Base-by-base conservation (phyloP, 345 rosid species). In the Euclidium syriacum region DNA sequence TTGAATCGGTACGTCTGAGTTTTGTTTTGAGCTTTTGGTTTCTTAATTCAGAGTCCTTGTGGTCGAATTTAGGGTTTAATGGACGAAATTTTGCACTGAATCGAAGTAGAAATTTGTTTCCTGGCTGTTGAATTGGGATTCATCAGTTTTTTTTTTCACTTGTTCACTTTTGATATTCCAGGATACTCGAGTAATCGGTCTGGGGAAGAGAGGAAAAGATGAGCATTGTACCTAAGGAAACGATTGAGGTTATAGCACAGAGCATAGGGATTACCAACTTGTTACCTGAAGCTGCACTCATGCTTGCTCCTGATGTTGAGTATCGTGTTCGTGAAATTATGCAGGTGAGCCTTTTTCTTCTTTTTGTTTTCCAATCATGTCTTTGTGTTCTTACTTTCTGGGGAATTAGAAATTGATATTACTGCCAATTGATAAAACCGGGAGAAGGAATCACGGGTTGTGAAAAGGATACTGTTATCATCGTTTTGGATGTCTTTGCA, bases 291-390 rank as follows among this genome's bases (percentile, higher is more conserved):
- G 99, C 82, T 17, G 88, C 92, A 6, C 84, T 85, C 11, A 77
- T 82, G 61, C 97, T 94, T 50, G 99, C 99, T 61, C 87, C 97
- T 7, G 96, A 94, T 62, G 95, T 87, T 58, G 99, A 90, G 66
- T 94, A 85, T 60, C 96, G 96, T 18, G 76, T 85, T 78, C 96
- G 96, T 54, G 92, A 94, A 78, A 83, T 90, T 62, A 85, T 90
- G 87, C 97, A 89, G 95, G 98, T 85, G 1, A 25, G 6, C 44
- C 20, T 41, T 46, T 38, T 10, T 1, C 15, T 17, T 23, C 11
- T 22, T 26, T 10, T n/a, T n/a, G n/a, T n/a, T n/a, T 16, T 20
- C 20, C 11, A 12, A 16, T 17, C 46, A 24, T 52, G 57, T 34
- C 20, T 23, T 53, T 56, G 32, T 61, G 41, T 62, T 38, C 58